Base-by-base conservation (phyloP, 2,329 filamentous ascomycete species). In the Venturia pyrina region DNA sequence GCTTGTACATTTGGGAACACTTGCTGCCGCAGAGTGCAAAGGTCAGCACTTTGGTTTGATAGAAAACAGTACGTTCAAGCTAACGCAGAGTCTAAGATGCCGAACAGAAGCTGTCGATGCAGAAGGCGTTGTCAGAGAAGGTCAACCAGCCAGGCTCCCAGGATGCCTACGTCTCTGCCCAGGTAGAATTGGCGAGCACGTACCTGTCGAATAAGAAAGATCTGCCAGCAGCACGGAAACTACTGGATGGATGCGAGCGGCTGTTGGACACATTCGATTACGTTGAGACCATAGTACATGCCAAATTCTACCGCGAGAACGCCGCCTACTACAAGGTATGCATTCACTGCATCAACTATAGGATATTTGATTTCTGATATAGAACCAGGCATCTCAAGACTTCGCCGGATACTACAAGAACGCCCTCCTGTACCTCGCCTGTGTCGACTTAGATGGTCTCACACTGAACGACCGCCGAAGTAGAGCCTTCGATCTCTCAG, bases 341-440 rank as follows among this genome's bases (percentile, higher is more conserved):
- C 73, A 5, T 40, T 21, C 8, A 28, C 19, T 67, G 50, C 32
- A 24, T 43, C 11, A 3, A 6, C 6, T 59, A 21, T 13, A n/a
- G 7, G 10, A 11, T 2, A 50, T 28, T 28, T 8, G 34, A 7
- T 34, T 37, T 15, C 32, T 41, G 6, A 65, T 46, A 67, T 67
- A 68, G 66, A 59, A 64, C 56, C 62, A 88, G 81, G 81, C 88
- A 71, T 93, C 96, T 80, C 85, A 89, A 78, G 93, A 98, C 79
- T 99, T 96, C 75, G 92, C 93, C 69, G 88, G 90, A 68, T 99
- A 96, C 83, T 99, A 99, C 83, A 91, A 91, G 79, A 99, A 96
- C 73, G 93, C 95, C 69, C 90, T 99, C 63, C 89, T 98, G 71
- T 99, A 97, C 81, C 90, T 99, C 66, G 95, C 95, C 69, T 99